Percentiles rank a stretch among this genome's conserved stretches.
These are phyloP conservation scores for Saccharomycopsis oosterbeekiorum DNA, from an alignment of 805 yeast species.

Conservation along the genomic window DNA sequence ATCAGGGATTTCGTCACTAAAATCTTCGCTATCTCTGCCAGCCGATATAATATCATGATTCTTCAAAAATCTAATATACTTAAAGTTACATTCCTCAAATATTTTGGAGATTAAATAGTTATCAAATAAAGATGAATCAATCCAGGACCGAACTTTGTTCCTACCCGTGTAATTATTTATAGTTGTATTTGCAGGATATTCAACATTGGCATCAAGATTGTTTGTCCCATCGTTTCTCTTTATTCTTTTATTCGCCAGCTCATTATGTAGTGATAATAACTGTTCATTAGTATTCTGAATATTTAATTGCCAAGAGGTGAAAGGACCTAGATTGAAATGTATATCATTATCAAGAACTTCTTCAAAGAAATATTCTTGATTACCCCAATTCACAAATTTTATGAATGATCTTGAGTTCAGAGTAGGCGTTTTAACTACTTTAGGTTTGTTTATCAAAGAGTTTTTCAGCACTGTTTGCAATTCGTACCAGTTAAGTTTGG, in stretches of 20 bases:
- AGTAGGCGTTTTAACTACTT: background rate
- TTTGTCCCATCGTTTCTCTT: background rate
- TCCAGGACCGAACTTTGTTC: background rate
- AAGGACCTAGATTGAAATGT: background rate
- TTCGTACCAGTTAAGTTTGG: conserved; percentile 10
- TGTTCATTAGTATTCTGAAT: background rate
- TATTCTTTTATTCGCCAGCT: background rate
- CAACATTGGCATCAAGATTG: background rate
- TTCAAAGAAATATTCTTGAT: background rate
- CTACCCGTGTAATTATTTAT: background rate
- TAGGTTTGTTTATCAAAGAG: background rate
- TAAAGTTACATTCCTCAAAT: background rate
- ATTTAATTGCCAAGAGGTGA: background rate
- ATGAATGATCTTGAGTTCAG: background rate
- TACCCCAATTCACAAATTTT: background rate
- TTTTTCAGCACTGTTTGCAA: background rate
- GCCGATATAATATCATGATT: background rate
- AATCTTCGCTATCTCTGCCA: background rate
- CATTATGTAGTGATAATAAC: background rate
- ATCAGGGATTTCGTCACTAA: background rate
- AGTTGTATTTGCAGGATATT: background rate
- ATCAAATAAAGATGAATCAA: background rate
- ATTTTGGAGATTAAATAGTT: background rate
- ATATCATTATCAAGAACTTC: background rate
- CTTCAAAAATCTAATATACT: background rate